Evolutionary conservation across 2,329 filamentous ascomycete genomes (phyloP).

Genomic region (Trichophyton mentagrophytes): DNA sequence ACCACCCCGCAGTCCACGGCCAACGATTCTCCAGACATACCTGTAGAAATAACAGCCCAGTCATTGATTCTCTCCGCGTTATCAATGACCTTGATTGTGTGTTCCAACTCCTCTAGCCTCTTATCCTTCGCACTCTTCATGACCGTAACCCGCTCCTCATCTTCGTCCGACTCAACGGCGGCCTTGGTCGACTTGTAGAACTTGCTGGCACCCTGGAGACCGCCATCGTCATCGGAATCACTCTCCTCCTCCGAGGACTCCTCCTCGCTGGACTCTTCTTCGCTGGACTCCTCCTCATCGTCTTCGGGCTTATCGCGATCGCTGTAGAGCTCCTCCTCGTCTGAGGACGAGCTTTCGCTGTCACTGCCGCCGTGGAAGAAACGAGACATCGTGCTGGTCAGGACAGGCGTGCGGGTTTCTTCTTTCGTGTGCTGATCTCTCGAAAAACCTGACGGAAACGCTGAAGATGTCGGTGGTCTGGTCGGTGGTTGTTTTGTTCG

Average conservation of each 20-base stretch:
- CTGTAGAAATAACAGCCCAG: constrained; percentile 82
- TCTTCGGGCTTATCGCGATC: constrained; percentile 51
- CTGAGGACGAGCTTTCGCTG: constrained; percentile 79
- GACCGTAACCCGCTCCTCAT: constrained; percentile 70
- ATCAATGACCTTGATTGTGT: constrained; percentile 79
- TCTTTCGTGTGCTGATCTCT: background rate
- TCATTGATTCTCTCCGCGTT: constrained; percentile 97
- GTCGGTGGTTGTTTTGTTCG: background rate
- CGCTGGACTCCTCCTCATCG: constrained; percentile 42
- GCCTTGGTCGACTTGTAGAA: constrained; percentile 58
- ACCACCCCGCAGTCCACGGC: background rate
- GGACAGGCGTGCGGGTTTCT: no score
- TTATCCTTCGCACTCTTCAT: constrained; percentile 99
- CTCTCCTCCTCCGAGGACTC: constrained; percentile 45
- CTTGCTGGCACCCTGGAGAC: constrained; percentile 58
- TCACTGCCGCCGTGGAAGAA: constrained; percentile 98
- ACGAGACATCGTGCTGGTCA: constrained; percentile 57
- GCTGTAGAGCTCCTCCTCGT: constrained; percentile 89
- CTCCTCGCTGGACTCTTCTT: constrained; percentile 44
- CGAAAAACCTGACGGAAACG: background rate
- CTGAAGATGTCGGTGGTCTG: background rate
- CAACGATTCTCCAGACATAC: constrained; percentile 42
- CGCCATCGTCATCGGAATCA: constrained; percentile 42
- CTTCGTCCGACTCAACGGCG: constrained; percentile 64
- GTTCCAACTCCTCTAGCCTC: constrained; percentile 83